Percentiles rank a stretch among this genome's conserved stretches.
Evolutionary conservation across 2,329 filamentous ascomycete species (phyloP).

Genomic region (Setomelanomma holmii): DNA sequence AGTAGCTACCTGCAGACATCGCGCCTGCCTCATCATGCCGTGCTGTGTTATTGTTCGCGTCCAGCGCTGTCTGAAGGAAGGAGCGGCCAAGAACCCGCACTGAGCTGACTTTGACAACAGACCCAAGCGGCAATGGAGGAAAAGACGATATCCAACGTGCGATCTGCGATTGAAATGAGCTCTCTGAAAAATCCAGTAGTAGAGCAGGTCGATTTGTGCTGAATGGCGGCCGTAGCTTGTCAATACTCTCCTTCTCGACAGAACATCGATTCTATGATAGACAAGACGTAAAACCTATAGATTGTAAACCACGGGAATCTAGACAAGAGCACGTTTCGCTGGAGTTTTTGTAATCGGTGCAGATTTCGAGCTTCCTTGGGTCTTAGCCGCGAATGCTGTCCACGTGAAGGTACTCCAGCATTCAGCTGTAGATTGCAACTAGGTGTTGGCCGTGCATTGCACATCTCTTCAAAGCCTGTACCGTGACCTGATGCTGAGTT

Average conservation of each 20-base stretch:
- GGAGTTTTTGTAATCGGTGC: neutral
- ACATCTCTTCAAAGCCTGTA: too few relatives aligned
- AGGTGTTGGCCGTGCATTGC: neutral
- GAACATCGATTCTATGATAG: too few relatives aligned
- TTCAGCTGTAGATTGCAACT: neutral
- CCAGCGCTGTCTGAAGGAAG: slow-evolving; percentile 16
- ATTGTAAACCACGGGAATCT: neutral
- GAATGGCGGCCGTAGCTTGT: too few relatives aligned
- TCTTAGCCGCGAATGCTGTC: too few relatives aligned
- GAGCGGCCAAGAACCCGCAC: slow-evolving; percentile 5
- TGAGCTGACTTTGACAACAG: slow-evolving; percentile 40
- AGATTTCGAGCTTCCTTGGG: too few relatives aligned
- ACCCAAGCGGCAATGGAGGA: slow-evolving; percentile 71
- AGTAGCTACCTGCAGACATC: too few relatives aligned
- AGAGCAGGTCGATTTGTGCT: slow-evolving; percentile 66
- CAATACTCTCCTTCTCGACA: too few relatives aligned
- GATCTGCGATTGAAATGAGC: slow-evolving; percentile 66
- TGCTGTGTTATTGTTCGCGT: neutral
- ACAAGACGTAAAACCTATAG: too few relatives aligned
- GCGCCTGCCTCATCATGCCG: too few relatives aligned
- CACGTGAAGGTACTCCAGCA: neutral
- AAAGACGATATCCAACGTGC: slow-evolving; percentile 75
- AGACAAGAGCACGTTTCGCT: neutral
- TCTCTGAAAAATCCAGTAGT: slow-evolving; percentile 73
- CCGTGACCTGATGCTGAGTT: neutral